Conservation (phyloP, 129 eudicot genomes). For the Tanacetum coccineum region DNA sequence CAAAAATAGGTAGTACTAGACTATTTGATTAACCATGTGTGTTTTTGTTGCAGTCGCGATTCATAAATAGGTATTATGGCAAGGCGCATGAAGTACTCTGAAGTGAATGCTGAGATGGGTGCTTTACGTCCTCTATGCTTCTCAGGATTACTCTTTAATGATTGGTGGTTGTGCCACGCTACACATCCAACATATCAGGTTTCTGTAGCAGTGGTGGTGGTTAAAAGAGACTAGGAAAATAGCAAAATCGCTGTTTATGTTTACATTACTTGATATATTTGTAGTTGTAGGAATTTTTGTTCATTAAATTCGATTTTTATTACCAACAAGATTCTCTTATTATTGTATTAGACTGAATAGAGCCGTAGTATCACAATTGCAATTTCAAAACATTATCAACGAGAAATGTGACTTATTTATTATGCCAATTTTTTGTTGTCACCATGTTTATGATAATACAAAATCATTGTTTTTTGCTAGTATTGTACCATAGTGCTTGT, state of each 20-base stretch:
- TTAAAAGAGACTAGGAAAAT: conserved; percentile 18
- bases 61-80: conserved; percentile 83
- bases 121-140: neutral
- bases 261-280: conserved; percentile 7
- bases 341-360: neutral
- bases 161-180: neutral
- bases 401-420: conserved; percentile 6
- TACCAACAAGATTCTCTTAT: neutral
- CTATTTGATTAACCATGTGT: conserved; percentile 4
- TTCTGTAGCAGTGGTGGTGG: conserved; percentile 12
- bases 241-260: conserved; percentile 18
- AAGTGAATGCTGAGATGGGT: conserved; percentile 8
- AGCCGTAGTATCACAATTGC: neutral
- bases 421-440: too few relatives aligned
- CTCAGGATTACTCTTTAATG: neutral
- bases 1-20: neutral
- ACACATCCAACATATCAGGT: neutral
- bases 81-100: conserved; percentile 71
- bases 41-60: conserved; percentile 55
- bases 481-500: too few relatives aligned
- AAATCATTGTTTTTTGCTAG: too few relatives aligned
- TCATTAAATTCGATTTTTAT: neutral
- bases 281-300: conserved; percentile 27
- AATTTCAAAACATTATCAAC: too few relatives aligned
- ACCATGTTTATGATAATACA: too few relatives aligned